Conservation (phyloP, 1,284 basidiomycete genomes). For the Tranzscheliella williamsii region DNA sequence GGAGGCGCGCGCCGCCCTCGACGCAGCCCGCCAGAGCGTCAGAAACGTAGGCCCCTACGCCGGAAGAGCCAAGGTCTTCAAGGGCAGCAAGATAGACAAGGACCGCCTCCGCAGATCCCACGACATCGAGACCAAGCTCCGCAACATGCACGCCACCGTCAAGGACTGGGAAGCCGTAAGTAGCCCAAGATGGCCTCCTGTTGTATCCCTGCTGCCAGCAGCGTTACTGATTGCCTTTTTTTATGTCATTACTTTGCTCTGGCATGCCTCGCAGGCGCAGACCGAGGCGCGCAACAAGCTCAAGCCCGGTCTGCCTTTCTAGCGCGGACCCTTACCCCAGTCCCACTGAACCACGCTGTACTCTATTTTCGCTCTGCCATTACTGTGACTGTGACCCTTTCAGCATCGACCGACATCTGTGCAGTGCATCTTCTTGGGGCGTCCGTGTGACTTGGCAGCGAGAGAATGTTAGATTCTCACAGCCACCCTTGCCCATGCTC, state of each 20-base stretch:
- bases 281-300: conserved; percentile 24
- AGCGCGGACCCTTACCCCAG: too few relatives aligned
- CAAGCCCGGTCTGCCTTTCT: conserved; percentile 36
- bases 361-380: too few relatives aligned
- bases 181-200: too few relatives aligned
- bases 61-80: conserved; percentile 43
- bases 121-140: conserved; percentile 17
- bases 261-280: conserved; percentile 1
- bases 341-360: too few relatives aligned
- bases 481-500: neutral
- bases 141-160: conserved; percentile 27
- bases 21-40: conserved; percentile 10
- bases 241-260: neutral
- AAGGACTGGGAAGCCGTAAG: conserved; percentile 41
- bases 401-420: neutral
- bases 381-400: neutral
- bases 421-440: neutral
- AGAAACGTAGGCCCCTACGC: conserved; percentile 37
- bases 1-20: conserved; percentile 14
- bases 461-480: conserved; percentile 6
- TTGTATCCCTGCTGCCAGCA: too few relatives aligned
- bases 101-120: conserved; percentile 7
- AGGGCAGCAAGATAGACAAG: conserved; percentile 40
- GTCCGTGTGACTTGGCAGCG: too few relatives aligned
- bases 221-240: too few relatives aligned